These are phyloP conservation scores for Pseudocercospora cruenta DNA, from an alignment of 2,329 filamentous ascomycete genomes.

Conservation along the genomic window DNA sequence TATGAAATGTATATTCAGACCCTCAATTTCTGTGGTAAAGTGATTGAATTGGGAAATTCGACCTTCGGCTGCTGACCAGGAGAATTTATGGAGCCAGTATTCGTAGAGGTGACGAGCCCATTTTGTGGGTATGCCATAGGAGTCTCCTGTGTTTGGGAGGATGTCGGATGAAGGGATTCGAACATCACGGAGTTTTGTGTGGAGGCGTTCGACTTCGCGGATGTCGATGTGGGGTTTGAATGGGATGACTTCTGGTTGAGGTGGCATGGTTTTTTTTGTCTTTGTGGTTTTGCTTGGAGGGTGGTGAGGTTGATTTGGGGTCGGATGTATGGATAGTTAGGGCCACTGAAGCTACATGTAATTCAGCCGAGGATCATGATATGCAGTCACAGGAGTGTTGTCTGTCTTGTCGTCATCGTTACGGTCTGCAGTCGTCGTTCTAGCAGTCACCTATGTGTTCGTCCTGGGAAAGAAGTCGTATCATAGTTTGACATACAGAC, in stretches of 20 bases:
- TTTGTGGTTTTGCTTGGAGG: no score
- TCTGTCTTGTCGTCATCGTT: no score
- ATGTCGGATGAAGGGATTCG: slow-evolving; percentile 40
- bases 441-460: no score
- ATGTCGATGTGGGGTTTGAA: slow-evolving; percentile 40
- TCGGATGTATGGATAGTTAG: background rate
- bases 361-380: background rate
- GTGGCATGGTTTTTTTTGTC: background rate
- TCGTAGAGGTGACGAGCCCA: slow-evolving; percentile 43
- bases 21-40: slow-evolving; percentile 42
- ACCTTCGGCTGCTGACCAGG: slow-evolving; percentile 39
- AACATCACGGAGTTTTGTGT: slow-evolving; percentile 42
- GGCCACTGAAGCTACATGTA: background rate
- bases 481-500: background rate
- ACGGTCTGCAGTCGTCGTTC: no score
- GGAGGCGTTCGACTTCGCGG: slow-evolving; percentile 42
- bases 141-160: slow-evolving; percentile 41
- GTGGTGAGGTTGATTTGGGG: background rate
- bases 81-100: slow-evolving; percentile 41
- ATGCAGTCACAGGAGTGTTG: no score
- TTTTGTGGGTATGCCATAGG: slow-evolving; percentile 40
- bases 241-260: slow-evolving; percentile 28
- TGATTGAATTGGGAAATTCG: slow-evolving; percentile 41
- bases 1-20: slow-evolving; percentile 45
- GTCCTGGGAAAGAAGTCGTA: no score